Evolutionary conservation across 108 stramenopile species (phyloP).

Genomic region (Pseudonitzschia delicatissima): DNA sequence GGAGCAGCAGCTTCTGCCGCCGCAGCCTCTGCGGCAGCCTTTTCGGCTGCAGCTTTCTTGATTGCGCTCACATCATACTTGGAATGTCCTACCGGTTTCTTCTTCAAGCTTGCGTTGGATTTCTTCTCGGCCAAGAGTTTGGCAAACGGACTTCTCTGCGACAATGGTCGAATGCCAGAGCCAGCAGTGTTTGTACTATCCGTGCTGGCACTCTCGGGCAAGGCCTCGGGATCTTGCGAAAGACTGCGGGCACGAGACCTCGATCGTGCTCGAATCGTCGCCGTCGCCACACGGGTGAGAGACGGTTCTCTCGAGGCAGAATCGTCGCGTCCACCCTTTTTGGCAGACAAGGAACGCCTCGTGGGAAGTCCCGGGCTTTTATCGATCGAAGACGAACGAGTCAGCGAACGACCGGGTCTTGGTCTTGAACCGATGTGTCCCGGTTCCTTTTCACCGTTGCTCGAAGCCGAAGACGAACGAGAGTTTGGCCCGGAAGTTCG

Average conservation of each 20-base stretch:
- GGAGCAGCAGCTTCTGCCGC: too few species aligned
- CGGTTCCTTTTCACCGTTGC: too few species aligned
- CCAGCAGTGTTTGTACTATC: neutral
- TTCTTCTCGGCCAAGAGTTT: constrained; percentile 1
- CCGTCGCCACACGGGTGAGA: too few species aligned
- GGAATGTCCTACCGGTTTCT: too few species aligned
- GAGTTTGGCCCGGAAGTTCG: too few species aligned
- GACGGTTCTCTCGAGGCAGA: neutral
- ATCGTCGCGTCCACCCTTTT: neutral
- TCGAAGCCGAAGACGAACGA: too few species aligned
- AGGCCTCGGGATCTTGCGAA: neutral
- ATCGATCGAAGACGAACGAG: neutral
- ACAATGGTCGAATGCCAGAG: neutral
- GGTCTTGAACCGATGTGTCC: neutral
- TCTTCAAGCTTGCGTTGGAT: neutral
- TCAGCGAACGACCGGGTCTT: neutral
- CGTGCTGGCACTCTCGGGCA: neutral
- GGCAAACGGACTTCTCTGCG: constrained; percentile 1
- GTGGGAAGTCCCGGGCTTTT: neutral
- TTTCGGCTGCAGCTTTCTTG: neutral
- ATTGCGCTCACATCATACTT: too few species aligned
- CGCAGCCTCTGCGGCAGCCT: too few species aligned
- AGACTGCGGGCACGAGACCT: constrained; percentile 6
- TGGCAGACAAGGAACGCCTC: neutral
- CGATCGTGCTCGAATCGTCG: neutral